These are phyloP conservation scores for Dactylellina drechsleri DNA, from an alignment of 2,329 filamentous ascomycete species.

Conservation along the genomic window DNA sequence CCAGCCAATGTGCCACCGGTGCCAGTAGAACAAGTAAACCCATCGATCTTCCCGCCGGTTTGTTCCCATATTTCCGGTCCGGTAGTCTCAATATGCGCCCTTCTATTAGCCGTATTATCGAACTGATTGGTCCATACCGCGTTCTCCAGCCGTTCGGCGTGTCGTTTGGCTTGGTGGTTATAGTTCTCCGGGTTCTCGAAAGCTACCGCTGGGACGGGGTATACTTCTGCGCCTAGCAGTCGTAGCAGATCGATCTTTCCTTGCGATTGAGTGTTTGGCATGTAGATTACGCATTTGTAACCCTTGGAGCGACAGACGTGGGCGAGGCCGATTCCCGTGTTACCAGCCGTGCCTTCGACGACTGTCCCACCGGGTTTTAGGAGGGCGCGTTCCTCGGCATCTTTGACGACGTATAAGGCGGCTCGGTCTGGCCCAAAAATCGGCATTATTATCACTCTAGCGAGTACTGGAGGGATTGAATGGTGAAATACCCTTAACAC, in stretches of 20 bases:
- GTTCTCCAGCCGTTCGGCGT: constrained; percentile 77
- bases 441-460: background rate
- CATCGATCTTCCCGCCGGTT: constrained; percentile 84
- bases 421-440: constrained; percentile 74
- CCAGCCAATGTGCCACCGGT: constrained; percentile 93
- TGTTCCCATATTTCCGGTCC: constrained; percentile 98
- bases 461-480: background rate
- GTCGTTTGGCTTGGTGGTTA: constrained; percentile 91
- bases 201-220: constrained; percentile 92
- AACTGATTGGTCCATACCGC: constrained; percentile 99
- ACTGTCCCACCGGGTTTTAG: constrained; percentile 89
- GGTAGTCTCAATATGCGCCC: constrained; percentile 95
- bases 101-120: constrained; percentile 92
- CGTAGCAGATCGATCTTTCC: constrained; percentile 95
- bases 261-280: constrained; percentile 98
- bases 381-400: constrained; percentile 88
- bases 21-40: constrained; percentile 94
- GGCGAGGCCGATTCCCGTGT: constrained; percentile 96
- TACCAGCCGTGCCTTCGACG: constrained; percentile 95
- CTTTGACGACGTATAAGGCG: constrained; percentile 89
- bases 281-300: constrained; percentile 97
- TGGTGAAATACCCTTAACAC: constrained; percentile 72
- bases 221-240: constrained; percentile 90
- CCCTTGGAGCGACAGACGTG: constrained; percentile 93
- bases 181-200: constrained; percentile 97